Conservation (phyloP, 1,284 basidiomycete genomes). For the Boletus sp. region DNA sequence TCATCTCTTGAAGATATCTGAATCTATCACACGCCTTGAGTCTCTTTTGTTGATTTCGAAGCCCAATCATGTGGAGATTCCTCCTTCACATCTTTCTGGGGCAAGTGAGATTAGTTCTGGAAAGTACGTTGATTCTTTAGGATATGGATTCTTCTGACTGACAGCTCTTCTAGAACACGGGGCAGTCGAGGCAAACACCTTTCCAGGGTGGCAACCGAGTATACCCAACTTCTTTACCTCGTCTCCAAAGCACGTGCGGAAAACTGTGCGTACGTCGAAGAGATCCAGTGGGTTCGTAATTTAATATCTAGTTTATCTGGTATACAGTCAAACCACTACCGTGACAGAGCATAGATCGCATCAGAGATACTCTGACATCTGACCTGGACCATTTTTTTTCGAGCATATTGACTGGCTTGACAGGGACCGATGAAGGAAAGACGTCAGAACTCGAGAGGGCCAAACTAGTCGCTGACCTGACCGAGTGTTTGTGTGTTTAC, state of each 20-base stretch:
- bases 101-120: conserved; percentile 17
- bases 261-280: conserved; percentile 73
- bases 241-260: conserved; percentile 75
- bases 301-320: conserved; percentile 22
- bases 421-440: conserved; percentile 43
- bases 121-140: conserved; percentile 21
- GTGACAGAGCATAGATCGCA: conserved; percentile 70
- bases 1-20: conserved; percentile 82
- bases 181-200: conserved; percentile 79
- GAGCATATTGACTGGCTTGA: conserved; percentile 47
- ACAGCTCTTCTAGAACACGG: conserved; percentile 41
- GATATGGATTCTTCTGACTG: conserved; percentile 3
- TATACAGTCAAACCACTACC: conserved; percentile 13
- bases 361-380: conserved; percentile 75
- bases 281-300: conserved; percentile 85
- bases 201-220: conserved; percentile 82
- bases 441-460: conserved; percentile 57
- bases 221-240: conserved; percentile 90
- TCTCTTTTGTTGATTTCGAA: conserved; percentile 64
- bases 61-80: conserved; percentile 21
- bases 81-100: conserved; percentile 26
- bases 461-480: conserved; percentile 60
- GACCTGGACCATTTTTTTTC: conserved; percentile 82
- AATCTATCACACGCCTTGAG: conserved; percentile 81
- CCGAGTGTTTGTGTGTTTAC: conserved; percentile 81